Evolutionary conservation across 176 grass and related monocot species (phyloP), one percentile per base, ranked within the genome.

Genomic region (Elymus sibiricus): DNA sequence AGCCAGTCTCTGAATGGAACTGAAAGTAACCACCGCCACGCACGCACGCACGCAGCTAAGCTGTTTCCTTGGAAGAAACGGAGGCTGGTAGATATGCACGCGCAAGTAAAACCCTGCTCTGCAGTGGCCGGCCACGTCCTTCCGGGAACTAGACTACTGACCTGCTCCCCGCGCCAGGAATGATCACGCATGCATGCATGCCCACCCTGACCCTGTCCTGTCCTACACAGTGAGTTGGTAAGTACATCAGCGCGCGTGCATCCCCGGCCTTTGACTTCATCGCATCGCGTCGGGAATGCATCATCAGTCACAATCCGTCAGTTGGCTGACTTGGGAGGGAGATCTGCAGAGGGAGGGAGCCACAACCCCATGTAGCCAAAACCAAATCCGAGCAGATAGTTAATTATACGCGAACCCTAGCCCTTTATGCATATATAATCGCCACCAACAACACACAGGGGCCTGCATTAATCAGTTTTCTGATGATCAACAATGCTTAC

Each of bases 241-340:
- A n/a, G n/a, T 71, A 8, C 69, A 47, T 76, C 72, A 76, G 51
- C 15, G 72, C 72, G 72, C 72, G 47, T 76, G 43, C 72, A 27
- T 76, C 72, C 28, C 26, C 26, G 25, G 72, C 43, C 72, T 31
- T 76, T 51, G 72, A 51, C 72, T 46, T 75, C 43, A 70, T 47
- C 43, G 31, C 43, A 70, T 47, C 43, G 31, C 22, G 19, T 32
- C 32, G 35, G 27, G 27, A 1, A 32, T 22, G 44, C 47, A 51
- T 53, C 55, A 58, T 29, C 29, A 29, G 29, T 58, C 55, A 6
- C 70, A 73, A 31, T 51, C 26, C 72, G 43, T n/a, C 35, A 24
- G 22, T 7, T 68, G 17, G 64, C 64, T 35, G 8, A 32, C 31
- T 32, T n/a, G 34, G 34, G 67, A 70, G 67, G 34, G 34, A n/a